Evolutionary conservation across 345 rosid genomes (phyloP).

Genomic region (Eucalyptus decipiens): DNA sequence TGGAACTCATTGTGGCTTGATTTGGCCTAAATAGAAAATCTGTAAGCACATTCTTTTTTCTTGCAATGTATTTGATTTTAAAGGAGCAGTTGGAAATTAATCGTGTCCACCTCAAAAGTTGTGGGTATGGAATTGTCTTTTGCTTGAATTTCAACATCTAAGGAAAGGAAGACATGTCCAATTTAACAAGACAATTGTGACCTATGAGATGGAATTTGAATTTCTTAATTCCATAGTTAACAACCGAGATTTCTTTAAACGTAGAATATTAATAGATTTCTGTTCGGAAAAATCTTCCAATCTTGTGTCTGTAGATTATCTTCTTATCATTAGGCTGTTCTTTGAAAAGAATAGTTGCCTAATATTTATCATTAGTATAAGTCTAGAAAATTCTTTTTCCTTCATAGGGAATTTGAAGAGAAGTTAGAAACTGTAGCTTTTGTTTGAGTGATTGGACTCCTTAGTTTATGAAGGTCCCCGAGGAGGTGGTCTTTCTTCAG

Average conservation of each 20-base stretch:
- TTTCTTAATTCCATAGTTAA: not conserved
- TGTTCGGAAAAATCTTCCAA: not conserved
- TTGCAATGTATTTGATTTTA: no score
- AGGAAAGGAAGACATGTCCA: not conserved
- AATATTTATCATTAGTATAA: not conserved
- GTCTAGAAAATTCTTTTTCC: not conserved
- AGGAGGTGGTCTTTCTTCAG: not conserved
- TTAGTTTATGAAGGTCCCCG: not conserved
- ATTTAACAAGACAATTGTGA: not conserved
- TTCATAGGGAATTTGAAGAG: no score
- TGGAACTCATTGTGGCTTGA: not conserved
- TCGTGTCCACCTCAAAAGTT: not conserved
- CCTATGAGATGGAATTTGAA: not conserved
- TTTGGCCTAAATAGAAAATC: not conserved
- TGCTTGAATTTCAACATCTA: not conserved
- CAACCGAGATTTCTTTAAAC: not conserved
- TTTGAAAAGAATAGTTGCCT: no score
- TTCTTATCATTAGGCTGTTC: accelerated
- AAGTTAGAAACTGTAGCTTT: no score
- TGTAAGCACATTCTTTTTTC: not conserved
- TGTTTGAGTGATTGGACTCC: not conserved
- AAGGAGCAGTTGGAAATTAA: not conserved
- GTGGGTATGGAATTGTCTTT: not conserved
- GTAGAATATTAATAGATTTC: no score
- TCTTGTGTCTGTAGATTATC: not conserved